Evolutionary conservation across 1,139 yeast species (phyloP).

Genomic region (Hemisphaericaspora xylanilytica): DNA sequence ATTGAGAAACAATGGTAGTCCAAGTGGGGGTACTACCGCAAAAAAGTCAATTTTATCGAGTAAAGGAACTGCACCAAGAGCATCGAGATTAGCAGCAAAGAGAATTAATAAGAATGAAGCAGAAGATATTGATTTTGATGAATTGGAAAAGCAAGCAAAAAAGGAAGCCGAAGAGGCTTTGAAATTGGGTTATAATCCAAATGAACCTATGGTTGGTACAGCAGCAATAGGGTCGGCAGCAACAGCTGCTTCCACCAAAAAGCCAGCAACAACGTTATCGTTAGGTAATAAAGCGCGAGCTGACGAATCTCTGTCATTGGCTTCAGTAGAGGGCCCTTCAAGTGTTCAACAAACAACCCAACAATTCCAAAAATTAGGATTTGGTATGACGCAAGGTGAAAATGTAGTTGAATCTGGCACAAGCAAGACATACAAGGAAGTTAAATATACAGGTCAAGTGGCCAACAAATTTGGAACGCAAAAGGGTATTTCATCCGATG

Average conservation of each 20-base stretch:
- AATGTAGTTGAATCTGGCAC: constrained; percentile 33
- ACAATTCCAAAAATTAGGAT: constrained; percentile 74
- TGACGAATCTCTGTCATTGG: constrained; percentile 12
- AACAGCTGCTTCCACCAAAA: constrained; percentile 9
- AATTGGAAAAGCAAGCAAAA: constrained; percentile 82
- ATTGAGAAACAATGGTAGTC: constrained; percentile 15
- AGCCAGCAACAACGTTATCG: constrained; percentile 16
- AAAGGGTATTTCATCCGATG: constrained; percentile 94
- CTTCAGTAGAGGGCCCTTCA: constrained; percentile 19
- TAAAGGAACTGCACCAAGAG: constrained; percentile 49
- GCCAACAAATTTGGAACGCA: constrained; percentile 79
- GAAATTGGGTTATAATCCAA: constrained; percentile 70
- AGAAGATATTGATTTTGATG: constrained; percentile 85
- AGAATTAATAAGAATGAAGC: constrained; percentile 43
- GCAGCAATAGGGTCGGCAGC: constrained; percentile 9
- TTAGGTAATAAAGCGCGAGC: constrained; percentile 11
- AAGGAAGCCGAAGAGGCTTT: constrained; percentile 75
- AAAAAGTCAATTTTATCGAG: constrained; percentile 41
- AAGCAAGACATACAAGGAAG: constrained; percentile 45
- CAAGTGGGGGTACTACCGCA: constrained; percentile 16
- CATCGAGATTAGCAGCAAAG: constrained; percentile 56
- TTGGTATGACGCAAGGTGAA: constrained; percentile 69
- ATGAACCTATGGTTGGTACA: constrained; percentile 26
- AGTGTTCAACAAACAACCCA: constrained; percentile 63
- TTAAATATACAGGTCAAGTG: constrained; percentile 66